Evolutionary conservation across 768 basidiomycete genomes (phyloP).

Genomic region (Psilocybe sp.): DNA sequence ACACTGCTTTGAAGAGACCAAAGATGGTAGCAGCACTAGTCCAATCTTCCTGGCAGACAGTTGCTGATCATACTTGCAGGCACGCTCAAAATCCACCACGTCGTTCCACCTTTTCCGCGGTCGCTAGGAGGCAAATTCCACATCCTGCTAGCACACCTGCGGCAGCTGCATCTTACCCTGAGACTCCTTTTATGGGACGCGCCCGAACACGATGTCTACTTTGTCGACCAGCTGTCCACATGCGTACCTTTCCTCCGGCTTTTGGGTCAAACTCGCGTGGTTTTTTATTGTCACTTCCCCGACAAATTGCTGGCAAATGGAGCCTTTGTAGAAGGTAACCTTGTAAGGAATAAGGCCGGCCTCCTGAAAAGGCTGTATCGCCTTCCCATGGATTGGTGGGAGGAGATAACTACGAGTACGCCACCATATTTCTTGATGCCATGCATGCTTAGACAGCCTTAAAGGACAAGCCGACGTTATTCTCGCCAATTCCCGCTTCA

Average conservation of each 20-base stretch:
- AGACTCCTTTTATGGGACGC: constrained; percentile 53
- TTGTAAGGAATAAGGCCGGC: constrained; percentile 36
- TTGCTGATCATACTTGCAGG: constrained; percentile 41
- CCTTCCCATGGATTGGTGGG: constrained; percentile 84
- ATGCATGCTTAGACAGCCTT: constrained; percentile 2
- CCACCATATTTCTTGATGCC: constrained; percentile 3
- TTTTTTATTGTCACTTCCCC: constrained; percentile 98
- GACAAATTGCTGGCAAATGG: constrained; percentile 88
- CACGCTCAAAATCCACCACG: constrained; percentile 71
- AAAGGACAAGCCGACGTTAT: constrained; percentile 87
- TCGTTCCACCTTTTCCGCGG: constrained; percentile 77
- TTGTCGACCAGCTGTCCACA: constrained; percentile 94
- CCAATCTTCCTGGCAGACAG: background rate
- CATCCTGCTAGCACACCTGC: constrained; percentile 83
- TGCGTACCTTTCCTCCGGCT: constrained; percentile 80
- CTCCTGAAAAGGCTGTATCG: constrained; percentile 78
- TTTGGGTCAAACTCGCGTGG: constrained; percentile 70
- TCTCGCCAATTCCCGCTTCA: constrained; percentile 90
- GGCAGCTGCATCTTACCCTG: constrained; percentile 79
- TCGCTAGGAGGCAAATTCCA: constrained; percentile 79
- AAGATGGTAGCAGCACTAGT: constrained; percentile 63
- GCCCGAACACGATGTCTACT: constrained; percentile 75
- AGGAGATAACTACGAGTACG: constrained; percentile 87
- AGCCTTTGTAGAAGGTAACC: constrained; percentile 55
- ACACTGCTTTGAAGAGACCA: constrained; percentile 93